phyloP scores from a whole-genome alignment of 169 alveolate species.

The Plasmodium blacklocki region DNA sequence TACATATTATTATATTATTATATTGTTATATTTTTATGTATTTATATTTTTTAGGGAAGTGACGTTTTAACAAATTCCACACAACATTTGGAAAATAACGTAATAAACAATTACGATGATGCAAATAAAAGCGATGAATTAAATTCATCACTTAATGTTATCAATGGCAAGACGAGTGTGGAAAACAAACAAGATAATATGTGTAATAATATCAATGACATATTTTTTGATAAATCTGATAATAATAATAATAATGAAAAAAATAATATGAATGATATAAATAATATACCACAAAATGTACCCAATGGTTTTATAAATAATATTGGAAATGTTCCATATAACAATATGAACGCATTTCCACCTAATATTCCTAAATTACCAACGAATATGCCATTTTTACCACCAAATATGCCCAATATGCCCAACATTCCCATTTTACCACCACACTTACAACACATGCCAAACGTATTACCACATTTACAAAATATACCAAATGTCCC shows the following conservation, averaged over 20 bases:
- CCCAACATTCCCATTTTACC: neutral
- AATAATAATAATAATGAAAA: neutral
- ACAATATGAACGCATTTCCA: neutral
- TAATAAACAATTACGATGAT: neutral
- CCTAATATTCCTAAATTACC: neutral
- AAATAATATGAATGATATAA: conserved; percentile 1
- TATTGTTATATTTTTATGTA: neutral
- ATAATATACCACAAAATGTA: conserved; percentile 15
- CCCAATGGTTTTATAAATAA: neutral
- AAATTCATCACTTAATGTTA: neutral
- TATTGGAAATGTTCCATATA: too few species aligned
- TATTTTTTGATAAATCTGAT: neutral
- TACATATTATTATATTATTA: neutral
- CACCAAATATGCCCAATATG: conserved; percentile 13
- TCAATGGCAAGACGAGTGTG: neutral
- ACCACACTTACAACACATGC: conserved; percentile 17
- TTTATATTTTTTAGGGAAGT: conserved; percentile 6
- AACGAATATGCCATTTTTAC: conserved; percentile 29
- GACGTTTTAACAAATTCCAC: neutral
- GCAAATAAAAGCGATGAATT: conserved; percentile 7
- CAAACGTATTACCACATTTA: conserved; percentile 9
- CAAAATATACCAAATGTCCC: conserved; percentile 2
- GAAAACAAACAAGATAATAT: conserved; percentile 1
- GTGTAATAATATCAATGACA: neutral
- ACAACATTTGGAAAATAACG: neutral